These are phyloP conservation scores for Pezizomycotina sp. DNA, from an alignment of 2,329 filamentous ascomycete species.

Conservation along the genomic window DNA sequence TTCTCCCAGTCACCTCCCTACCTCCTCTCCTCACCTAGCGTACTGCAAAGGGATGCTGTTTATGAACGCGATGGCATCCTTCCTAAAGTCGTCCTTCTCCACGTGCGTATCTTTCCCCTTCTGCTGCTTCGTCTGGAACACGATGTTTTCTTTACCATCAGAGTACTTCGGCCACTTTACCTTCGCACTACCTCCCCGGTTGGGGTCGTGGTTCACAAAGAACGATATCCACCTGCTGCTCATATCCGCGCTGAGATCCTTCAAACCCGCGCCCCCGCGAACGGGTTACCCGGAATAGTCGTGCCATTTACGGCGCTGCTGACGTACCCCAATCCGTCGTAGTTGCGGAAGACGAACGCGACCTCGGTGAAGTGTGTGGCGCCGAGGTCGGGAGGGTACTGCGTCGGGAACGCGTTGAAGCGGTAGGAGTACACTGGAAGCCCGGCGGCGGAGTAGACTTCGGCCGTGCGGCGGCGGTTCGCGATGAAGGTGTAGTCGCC, in stretches of 20 bases:
- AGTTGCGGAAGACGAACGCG: conserved; percentile 28
- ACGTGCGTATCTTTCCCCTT: conserved; percentile 26
- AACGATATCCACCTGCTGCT: conserved; percentile 11
- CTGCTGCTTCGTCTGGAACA: conserved; percentile 27
- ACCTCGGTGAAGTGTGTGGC: conserved; percentile 39
- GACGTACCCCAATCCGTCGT: conserved; percentile 24
- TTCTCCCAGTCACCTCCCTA: no score
- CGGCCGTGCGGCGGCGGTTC: conserved; percentile 37
- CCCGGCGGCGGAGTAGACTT: conserved; percentile 35
- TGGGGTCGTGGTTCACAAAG: conserved; percentile 7
- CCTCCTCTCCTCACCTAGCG: conserved; percentile 8
- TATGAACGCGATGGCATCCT: conserved; percentile 27
- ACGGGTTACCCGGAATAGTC: conserved; percentile 25
- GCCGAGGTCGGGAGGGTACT: conserved; percentile 31
- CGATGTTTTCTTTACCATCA: conserved; percentile 25
- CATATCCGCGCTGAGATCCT: no score
- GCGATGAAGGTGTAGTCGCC: conserved; percentile 43
- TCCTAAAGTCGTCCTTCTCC: conserved; percentile 28
- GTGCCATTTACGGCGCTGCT: conserved; percentile 5
- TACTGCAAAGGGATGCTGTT: conserved; percentile 19
- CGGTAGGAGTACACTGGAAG: conserved; percentile 44
- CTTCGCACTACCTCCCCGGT: conserved; percentile 9
- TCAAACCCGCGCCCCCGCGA: conserved; percentile 24
- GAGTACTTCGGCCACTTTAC: conserved; percentile 26
- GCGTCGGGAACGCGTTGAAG: conserved; percentile 41